phyloP scores from a whole-genome alignment of 768 basidiomycete genomes.

The Termitomyces eurrhizus region DNA sequence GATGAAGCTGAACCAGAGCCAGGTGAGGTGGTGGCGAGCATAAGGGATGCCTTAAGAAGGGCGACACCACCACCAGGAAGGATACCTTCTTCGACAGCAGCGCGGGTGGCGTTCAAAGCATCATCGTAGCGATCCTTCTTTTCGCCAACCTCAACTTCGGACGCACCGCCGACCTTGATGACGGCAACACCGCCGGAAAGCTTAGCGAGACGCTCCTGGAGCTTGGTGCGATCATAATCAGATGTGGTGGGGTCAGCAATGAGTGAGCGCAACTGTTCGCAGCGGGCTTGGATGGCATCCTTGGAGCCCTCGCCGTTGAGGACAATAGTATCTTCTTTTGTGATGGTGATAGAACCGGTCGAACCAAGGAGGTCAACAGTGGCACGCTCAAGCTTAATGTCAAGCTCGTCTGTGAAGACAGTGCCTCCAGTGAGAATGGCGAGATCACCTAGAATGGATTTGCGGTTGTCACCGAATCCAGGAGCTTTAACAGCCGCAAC shows the following conservation, averaged over 20 bases:
- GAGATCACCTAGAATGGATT: conserved; percentile 94
- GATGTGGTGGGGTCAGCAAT: conserved; percentile 79
- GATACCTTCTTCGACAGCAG: conserved; percentile 98
- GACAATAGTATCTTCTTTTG: conserved; percentile 96
- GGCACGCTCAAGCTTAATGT: conserved; percentile 94
- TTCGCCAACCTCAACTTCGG: conserved; percentile 96
- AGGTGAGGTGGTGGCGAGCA: conserved; percentile 57
- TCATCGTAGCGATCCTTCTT: conserved; percentile 99
- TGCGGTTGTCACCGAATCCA: conserved; percentile 99
- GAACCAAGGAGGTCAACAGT: conserved; percentile 87
- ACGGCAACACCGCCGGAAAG: conserved; percentile 95
- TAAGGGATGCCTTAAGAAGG: conserved; percentile 78
- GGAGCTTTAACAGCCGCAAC: conserved; percentile 96
- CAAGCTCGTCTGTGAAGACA: conserved; percentile 95
- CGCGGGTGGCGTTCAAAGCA: conserved; percentile 95
- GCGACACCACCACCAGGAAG: conserved; percentile 96
- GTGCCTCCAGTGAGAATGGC: conserved; percentile 97
- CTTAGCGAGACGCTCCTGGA: conserved; percentile 97
- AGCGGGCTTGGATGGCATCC: conserved; percentile 85
- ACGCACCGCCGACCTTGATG: conserved; percentile 93
- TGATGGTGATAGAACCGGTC: conserved; percentile 88
- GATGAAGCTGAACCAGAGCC: conserved; percentile 45
- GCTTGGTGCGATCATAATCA: conserved; percentile 92
- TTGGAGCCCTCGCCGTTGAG: conserved; percentile 94
- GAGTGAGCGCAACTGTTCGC: conserved; percentile 90